These are phyloP conservation scores for Curvularia hawaiiensis DNA, from an alignment of 2,329 filamentous ascomycete species.

Conservation along the genomic window DNA sequence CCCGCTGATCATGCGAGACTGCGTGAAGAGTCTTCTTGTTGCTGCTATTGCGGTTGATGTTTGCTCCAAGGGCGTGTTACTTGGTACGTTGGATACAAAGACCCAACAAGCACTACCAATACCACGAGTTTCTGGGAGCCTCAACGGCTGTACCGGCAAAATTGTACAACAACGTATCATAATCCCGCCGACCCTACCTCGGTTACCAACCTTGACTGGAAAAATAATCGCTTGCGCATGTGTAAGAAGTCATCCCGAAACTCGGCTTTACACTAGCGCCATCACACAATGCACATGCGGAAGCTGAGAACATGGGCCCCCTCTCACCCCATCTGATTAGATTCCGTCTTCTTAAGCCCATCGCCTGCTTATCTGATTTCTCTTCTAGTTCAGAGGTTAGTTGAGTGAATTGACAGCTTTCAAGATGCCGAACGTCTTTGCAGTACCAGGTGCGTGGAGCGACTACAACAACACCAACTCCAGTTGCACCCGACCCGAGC, in stretches of 20 bases:
- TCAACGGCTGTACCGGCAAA: conserved; percentile 1
- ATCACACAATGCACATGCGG: conserved; percentile 6
- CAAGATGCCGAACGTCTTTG: conserved; percentile 70
- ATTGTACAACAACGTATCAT: conserved; percentile 8
- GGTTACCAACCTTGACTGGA: conserved; percentile 9
- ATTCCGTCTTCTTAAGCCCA: conserved; percentile 15
- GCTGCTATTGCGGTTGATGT: background rate
- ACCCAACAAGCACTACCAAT: background rate
- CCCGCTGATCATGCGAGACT: background rate
- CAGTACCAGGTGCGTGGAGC: conserved; percentile 63
- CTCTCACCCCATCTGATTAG: conserved; percentile 31
- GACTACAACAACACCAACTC: background rate
- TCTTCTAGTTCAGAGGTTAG: background rate
- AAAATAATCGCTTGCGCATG: conserved; percentile 7
- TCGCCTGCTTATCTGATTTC: conserved; percentile 14
- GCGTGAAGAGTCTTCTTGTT: background rate
- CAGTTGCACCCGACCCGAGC: background rate
- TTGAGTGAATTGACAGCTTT: conserved; percentile 4
- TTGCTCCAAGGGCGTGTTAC: background rate
- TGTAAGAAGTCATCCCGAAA: conserved; percentile 7
- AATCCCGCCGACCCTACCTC: conserved; percentile 9
- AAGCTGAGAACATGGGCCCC: background rate
- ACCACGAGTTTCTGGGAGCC: background rate
- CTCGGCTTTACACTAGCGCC: conserved; percentile 19
- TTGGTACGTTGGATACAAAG: background rate